Percentiles rank a stretch among this genome's conserved stretches.
Evolutionary conservation across 73 alveolate species (phyloP).

Genomic region (Breviolum minutum): DNA sequence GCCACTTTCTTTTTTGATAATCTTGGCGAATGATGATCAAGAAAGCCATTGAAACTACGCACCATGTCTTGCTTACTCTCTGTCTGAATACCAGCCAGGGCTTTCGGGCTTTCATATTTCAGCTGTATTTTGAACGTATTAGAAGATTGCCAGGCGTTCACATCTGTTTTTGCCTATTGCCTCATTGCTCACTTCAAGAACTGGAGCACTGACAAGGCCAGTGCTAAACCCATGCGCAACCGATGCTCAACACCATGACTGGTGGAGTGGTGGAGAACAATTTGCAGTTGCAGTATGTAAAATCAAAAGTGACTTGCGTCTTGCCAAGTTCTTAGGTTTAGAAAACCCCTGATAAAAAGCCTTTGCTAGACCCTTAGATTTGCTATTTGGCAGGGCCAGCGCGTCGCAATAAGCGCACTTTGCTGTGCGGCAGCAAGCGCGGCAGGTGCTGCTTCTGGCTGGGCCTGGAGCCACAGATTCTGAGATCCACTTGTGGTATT

Average conservation of each 20-base stretch:
- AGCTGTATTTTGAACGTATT: too few relatives aligned
- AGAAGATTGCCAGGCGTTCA: constrained; percentile 47
- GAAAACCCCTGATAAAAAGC: background rate
- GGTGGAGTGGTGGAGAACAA: background rate
- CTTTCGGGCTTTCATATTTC: too few relatives aligned
- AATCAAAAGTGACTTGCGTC: too few relatives aligned
- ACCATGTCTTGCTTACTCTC: too few relatives aligned
- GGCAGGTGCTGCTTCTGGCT: constrained; percentile 75
- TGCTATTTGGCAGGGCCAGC: constrained; percentile 46
- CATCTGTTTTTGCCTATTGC: constrained; percentile 55
- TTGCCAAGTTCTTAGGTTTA: background rate
- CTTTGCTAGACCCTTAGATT: background rate
- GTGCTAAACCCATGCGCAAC: background rate
- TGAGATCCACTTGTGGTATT: background rate
- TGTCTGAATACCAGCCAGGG: too few relatives aligned
- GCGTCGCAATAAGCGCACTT: constrained; percentile 39
- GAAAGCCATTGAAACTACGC: too few relatives aligned
- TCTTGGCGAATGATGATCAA: too few relatives aligned
- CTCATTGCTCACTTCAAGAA: constrained; percentile 56
- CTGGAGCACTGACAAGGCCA: constrained; percentile 78
- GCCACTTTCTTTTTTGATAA: too few relatives aligned
- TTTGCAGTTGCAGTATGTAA: too few relatives aligned
- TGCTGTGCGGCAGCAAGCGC: constrained; percentile 83
- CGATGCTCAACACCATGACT: background rate
- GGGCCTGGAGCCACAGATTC: constrained; percentile 19